Evolutionary conservation across 2,329 filamentous ascomycete species (phyloP).

Genomic region (Sclerotinia borealis): DNA sequence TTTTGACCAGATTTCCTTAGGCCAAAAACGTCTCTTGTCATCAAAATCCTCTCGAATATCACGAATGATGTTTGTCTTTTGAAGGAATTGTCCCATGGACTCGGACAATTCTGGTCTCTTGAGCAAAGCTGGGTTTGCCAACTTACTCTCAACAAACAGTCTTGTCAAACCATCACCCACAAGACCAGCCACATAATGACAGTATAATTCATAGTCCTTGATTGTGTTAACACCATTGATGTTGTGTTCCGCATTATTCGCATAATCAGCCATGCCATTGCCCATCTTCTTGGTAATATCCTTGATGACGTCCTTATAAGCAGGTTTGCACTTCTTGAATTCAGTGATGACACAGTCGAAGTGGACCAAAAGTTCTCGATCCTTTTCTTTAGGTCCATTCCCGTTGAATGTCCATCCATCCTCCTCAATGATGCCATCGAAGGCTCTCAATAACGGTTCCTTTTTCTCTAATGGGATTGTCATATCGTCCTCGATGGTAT

Average conservation of each 20-base stretch:
- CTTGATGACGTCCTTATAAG: slow-evolving; percentile 79
- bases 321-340: slow-evolving; percentile 79
- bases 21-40: slow-evolving; percentile 88
- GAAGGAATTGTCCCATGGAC: slow-evolving; percentile 94
- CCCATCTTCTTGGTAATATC: slow-evolving; percentile 95
- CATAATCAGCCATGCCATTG: slow-evolving; percentile 97
- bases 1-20: slow-evolving; percentile 94
- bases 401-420: slow-evolving; percentile 88
- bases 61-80: slow-evolving; percentile 98
- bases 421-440: slow-evolving; percentile 69
- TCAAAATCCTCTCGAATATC: slow-evolving; percentile 86
- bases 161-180: slow-evolving; percentile 90
- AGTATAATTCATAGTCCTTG: slow-evolving; percentile 92
- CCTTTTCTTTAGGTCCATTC: slow-evolving; percentile 88
- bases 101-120: slow-evolving; percentile 77
- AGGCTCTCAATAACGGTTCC: slow-evolving; percentile 77
- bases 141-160: slow-evolving; percentile 78
- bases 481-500: slow-evolving; percentile 99
- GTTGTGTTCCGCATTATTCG: slow-evolving; percentile 74
- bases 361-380: slow-evolving; percentile 83
- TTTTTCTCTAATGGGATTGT: slow-evolving; percentile 77
- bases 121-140: slow-evolving; percentile 79
- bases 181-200: slow-evolving; percentile 97
- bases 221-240: slow-evolving; percentile 74
- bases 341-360: slow-evolving; percentile 84